Evolutionary conservation across 108 stramenopile genomes (phyloP).

Genomic region (Nitzschia sp.): DNA sequence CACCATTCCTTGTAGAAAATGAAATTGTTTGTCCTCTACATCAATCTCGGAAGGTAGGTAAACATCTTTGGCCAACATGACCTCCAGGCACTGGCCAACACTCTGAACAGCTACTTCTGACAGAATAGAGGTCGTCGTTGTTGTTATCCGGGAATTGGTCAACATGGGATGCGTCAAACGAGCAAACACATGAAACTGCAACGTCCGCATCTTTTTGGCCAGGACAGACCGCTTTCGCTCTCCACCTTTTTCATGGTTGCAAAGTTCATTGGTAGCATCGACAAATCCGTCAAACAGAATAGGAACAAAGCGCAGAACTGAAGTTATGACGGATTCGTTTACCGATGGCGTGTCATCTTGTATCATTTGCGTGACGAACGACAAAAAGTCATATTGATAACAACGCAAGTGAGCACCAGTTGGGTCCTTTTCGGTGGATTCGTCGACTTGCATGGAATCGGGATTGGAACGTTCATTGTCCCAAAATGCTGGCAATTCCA

Average conservation of each 20-base stretch:
- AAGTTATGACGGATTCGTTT: not conserved
- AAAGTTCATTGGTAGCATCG: conserved; percentile 18
- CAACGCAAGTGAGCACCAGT: conserved; percentile 23
- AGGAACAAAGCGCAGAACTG: conserved; percentile 7
- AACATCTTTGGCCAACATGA: conserved; percentile 57
- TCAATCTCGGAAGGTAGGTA: conserved; percentile 65
- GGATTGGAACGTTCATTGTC: conserved; percentile 1
- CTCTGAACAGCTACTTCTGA: conserved; percentile 22
- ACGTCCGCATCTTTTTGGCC: conserved; percentile 21
- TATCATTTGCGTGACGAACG: not conserved
- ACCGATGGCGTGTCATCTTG: not conserved
- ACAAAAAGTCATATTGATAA: conserved; percentile 47
- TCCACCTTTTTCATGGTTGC: conserved; percentile 2
- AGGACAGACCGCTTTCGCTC: conserved; percentile 16
- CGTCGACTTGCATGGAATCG: not conserved
- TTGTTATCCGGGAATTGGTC: not conserved
- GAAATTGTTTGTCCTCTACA: conserved; percentile 39
- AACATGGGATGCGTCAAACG: conserved; percentile 16
- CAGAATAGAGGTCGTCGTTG: not conserved
- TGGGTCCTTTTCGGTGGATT: conserved; percentile 1
- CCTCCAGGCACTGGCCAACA: conserved; percentile 31
- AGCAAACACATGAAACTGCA: conserved; percentile 32
- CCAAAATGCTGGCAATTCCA: not conserved
- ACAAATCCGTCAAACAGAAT: conserved; percentile 29
- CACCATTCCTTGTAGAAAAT: conserved; percentile 47